Evolutionary conservation across 2,329 filamentous ascomycete genomes (phyloP), one percentile per base, ranked within the genome.

Genomic region (Cordyceps pruinosa): DNA sequence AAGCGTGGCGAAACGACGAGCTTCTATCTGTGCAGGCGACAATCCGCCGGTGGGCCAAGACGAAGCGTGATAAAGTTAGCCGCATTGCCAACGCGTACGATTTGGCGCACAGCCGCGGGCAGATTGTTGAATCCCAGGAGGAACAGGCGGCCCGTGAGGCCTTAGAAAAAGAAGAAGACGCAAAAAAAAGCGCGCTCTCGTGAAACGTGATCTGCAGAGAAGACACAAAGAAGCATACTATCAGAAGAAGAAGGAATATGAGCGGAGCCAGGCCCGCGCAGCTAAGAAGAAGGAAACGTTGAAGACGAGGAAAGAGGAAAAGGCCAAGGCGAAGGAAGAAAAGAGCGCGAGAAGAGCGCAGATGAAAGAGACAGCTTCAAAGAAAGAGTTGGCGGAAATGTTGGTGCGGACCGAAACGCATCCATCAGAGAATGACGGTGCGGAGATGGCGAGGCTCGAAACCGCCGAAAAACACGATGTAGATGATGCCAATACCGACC

Each of bases 41-140:
- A 25, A 80, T 83, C 50, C 75, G 78, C 8, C 82, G 84, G 57
- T 55, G 42, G 41, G 88, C 85, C 57, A 81, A 82, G 53, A 75
- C 75, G 2, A 74, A 79, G 5, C 70, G 89, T 26, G 88, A 90
- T 64, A 95, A 95, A 70, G 78, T 95, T 2, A 77, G 86, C 1
- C 77, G 83, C 12, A 83, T 87, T n/a, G 86, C 86, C 2, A 76
- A 85, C 52, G 84, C 84, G 1, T 89, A 88, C 60, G 86, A 89
- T 62, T 76, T 89, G 6, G 85, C 87, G 0, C 85, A 89, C 67
- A 81, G 82, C 61, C 88, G 88, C 66, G 85, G 82, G 4, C 75
- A 74, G 28, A 64, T 78, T 26, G 69, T 76, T 12, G 79, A 83
- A 63, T 75, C 72, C 1, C 61, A 70, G 0, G 77, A 80, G 59